phyloP scores from a whole-genome alignment of 441 rosid species.

The Bocquillonia castaneifolia region DNA sequence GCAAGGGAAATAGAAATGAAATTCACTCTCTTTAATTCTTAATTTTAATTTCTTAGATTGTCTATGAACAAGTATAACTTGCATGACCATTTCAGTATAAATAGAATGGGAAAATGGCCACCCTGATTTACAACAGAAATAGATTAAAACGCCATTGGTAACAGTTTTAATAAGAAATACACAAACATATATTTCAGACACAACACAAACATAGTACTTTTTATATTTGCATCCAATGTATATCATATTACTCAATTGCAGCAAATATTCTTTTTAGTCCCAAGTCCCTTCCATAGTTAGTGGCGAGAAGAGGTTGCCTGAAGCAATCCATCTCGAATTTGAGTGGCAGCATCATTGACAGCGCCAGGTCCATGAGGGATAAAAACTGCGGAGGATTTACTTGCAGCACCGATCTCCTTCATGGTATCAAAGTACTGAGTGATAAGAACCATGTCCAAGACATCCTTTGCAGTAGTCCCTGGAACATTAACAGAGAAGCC shows the following conservation, averaged over 20 bases:
- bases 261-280: not conserved
- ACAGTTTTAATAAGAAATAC: no score
- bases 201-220: no score
- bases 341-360: conserved; percentile 49
- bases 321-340: conserved; percentile 58
- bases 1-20: no score
- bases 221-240: no score
- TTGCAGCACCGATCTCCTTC: conserved; percentile 55
- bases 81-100: no score
- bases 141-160: no score
- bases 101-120: no score
- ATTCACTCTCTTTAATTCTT: no score
- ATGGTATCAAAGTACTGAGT: conserved; percentile 59
- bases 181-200: no score
- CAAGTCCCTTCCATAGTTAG: not conserved
- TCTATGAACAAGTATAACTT: no score
- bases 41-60: no score
- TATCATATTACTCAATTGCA: not conserved
- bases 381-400: conserved; percentile 51
- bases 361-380: conserved; percentile 76
- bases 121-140: no score
- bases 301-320: conserved; percentile 33
- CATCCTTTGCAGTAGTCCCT: conserved; percentile 51
- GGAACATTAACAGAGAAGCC: conserved; percentile 59
- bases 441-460: conserved; percentile 52